Conservation (phyloP, 1,284 basidiomycete genomes). For the Neonothopanus nambi region DNA sequence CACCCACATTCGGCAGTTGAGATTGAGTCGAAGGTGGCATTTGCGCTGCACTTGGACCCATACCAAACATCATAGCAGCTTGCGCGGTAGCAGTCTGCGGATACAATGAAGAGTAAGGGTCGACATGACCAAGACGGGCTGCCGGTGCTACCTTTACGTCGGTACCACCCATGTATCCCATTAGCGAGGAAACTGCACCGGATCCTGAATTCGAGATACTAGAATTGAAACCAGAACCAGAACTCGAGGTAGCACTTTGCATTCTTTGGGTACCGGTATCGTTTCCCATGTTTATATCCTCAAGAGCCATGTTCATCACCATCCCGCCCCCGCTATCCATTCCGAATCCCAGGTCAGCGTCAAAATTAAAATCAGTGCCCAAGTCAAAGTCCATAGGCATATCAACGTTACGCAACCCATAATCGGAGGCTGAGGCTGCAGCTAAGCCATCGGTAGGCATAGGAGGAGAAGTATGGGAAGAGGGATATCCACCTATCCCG, state of each 20-base stretch:
- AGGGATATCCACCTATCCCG: too few relatives aligned
- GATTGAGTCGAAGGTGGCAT: too few relatives aligned
- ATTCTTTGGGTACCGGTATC: background rate
- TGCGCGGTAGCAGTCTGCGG: conserved; percentile 5
- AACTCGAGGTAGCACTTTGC: background rate
- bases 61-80: conserved; percentile 8
- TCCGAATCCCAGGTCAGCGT: conserved; percentile 3
- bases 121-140: background rate
- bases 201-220: background rate
- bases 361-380: background rate
- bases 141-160: background rate
- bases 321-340: conserved; percentile 8
- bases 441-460: too few relatives aligned
- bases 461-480: too few relatives aligned
- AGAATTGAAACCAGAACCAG: background rate
- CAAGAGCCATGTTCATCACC: conserved; percentile 11
- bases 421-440: too few relatives aligned
- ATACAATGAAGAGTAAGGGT: background rate
- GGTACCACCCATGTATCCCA: background rate
- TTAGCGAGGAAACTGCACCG: background rate
- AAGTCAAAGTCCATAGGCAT: too few relatives aligned
- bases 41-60: background rate
- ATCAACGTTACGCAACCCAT: too few relatives aligned
- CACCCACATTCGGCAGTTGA: too few relatives aligned
- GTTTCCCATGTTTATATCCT: conserved; percentile 7